Conservation (phyloP, 495 filamentous ascomycete species). For the Daldinia vernicosa region DNA sequence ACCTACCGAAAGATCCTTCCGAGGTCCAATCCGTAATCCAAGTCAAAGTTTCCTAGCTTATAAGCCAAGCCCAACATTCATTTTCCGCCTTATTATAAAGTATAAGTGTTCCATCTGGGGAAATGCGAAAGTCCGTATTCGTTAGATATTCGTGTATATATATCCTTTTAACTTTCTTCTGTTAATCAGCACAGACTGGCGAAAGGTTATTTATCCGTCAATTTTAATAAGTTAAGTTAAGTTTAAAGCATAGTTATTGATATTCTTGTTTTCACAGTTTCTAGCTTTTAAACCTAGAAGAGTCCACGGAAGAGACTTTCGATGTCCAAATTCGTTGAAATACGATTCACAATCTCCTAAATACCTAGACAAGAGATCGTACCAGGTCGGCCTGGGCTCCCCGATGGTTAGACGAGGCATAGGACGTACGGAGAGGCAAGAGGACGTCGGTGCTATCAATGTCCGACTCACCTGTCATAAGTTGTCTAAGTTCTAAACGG, state of each 20-base stretch:
- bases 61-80: not conserved
- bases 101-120: not conserved
- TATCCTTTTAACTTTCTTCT: not conserved
- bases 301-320: not conserved
- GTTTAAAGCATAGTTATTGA: too few species aligned
- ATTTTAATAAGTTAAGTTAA: too few species aligned
- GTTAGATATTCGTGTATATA: too few species aligned
- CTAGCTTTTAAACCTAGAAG: not conserved
- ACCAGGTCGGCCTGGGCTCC: conserved; percentile 24
- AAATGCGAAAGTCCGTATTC: not conserved
- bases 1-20: not conserved
- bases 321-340: not conserved
- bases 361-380: not conserved
- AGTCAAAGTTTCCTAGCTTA: not conserved
- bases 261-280: not conserved
- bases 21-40: not conserved
- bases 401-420: conserved; percentile 23
- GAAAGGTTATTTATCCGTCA: not conserved
- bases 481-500: not conserved
- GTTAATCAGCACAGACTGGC: not conserved
- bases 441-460: conserved; percentile 6
- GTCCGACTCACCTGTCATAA: conserved; percentile 3
- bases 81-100: not conserved
- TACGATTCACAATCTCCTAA: not conserved
- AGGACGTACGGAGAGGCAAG: conserved; percentile 15